These are phyloP conservation scores for Scutellaria minor DNA, from an alignment of 257 asterid genomes.

Conservation along the genomic window DNA sequence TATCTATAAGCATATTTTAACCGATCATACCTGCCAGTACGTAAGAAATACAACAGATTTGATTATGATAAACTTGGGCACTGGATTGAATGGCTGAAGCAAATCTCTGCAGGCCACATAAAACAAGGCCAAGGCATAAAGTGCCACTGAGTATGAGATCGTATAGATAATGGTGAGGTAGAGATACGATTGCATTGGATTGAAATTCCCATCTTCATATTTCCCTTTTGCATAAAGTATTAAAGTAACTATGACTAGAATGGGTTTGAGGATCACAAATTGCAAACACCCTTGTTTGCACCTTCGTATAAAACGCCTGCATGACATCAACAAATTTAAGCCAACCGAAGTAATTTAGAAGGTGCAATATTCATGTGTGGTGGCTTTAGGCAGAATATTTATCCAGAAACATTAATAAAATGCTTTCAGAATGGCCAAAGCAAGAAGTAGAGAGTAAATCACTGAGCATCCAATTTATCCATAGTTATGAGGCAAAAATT, in stretches of 20 bases:
- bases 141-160: conserved; percentile 90
- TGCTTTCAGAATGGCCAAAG: conserved; percentile 15
- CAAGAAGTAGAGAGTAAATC: background rate
- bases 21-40: conserved; percentile 85
- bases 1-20: conserved; percentile 1
- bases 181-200: conserved; percentile 85
- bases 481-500: conserved; percentile 12
- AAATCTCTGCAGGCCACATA: conserved; percentile 96
- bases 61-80: conserved; percentile 90
- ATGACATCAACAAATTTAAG: conserved; percentile 32
- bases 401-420: background rate
- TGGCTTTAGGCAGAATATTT: background rate
- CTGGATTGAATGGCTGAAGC: conserved; percentile 99
- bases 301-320: conserved; percentile 96
- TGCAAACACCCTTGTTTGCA: conserved; percentile 99
- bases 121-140: conserved; percentile 89
- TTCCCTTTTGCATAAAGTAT: conserved; percentile 88
- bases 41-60: conserved; percentile 95
- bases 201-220: conserved; percentile 93
- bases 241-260: conserved; percentile 76
- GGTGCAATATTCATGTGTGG: conserved; percentile 25
- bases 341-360: conserved; percentile 27
- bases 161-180: conserved; percentile 95
- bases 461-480: conserved; percentile 22
- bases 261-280: conserved; percentile 96